A percentile compares a stretch with the other conserved stretches of the same genome.
phyloP scores from a whole-genome alignment of 208 protist genomes.

The Leishmania lainsoni region DNA sequence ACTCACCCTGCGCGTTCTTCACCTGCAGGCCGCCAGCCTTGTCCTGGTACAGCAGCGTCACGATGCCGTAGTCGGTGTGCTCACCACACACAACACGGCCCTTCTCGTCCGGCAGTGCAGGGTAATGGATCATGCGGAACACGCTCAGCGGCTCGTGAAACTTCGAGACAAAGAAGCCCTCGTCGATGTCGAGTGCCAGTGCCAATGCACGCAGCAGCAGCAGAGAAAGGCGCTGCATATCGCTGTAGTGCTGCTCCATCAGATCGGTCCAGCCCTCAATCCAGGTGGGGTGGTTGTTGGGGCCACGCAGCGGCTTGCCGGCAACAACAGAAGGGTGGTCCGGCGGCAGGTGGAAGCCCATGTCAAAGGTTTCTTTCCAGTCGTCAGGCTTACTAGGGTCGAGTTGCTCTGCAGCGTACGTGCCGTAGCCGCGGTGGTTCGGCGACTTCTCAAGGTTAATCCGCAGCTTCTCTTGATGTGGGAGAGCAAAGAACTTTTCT shows the following conservation, averaged over 20 bases:
- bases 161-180: constrained; percentile 61
- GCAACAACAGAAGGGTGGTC: constrained; percentile 66
- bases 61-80: constrained; percentile 85
- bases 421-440: constrained; percentile 70
- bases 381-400: constrained; percentile 52
- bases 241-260: constrained; percentile 62
- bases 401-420: constrained; percentile 51
- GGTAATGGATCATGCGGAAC: constrained; percentile 84
- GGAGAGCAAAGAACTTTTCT: constrained; percentile 57
- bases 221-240: constrained; percentile 56
- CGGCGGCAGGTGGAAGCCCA: constrained; percentile 50
- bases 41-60: constrained; percentile 85
- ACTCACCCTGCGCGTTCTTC: constrained; percentile 56
- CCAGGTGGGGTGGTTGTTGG: constrained; percentile 60
- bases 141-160: constrained; percentile 69
- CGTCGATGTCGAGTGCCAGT: constrained; percentile 52
- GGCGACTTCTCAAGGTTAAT: constrained; percentile 65
- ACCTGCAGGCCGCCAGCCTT: constrained; percentile 59
- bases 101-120: constrained; percentile 50
- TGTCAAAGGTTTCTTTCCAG: constrained; percentile 80
- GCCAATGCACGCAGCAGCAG: constrained; percentile 64
- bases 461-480: constrained; percentile 69
- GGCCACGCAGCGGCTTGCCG: constrained; percentile 64
- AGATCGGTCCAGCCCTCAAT: constrained; percentile 56
- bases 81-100: constrained; percentile 55